Conservation (phyloP, 78 protist genomes). For the Protostelium mycophagum region DNA sequence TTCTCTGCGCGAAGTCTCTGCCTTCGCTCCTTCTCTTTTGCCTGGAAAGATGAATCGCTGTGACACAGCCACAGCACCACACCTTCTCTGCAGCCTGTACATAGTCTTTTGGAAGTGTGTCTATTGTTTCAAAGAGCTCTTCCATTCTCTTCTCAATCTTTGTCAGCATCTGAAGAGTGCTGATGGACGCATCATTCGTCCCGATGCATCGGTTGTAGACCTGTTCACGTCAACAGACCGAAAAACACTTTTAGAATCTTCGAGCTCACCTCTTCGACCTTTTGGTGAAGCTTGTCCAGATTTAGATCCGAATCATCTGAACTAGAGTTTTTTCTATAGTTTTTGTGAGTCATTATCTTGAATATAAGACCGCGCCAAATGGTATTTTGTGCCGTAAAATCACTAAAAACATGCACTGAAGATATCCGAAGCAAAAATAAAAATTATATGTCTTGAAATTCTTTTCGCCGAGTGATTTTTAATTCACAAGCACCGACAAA, state of each 20-base stretch:
- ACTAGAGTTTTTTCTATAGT: background rate
- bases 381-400: too few species aligned
- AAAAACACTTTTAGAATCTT: background rate
- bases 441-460: too few species aligned
- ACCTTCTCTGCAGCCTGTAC: background rate
- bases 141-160: background rate
- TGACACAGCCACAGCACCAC: background rate
- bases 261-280: conserved; percentile 3
- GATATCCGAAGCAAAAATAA: too few species aligned
- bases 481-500: too few species aligned
- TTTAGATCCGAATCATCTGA: background rate
- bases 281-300: background rate
- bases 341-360: background rate
- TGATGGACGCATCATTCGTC: background rate
- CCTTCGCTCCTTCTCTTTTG: background rate
- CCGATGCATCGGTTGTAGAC: too few species aligned
- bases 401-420: too few species aligned
- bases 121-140: background rate
- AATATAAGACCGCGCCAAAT: too few species aligned
- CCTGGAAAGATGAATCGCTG: background rate
- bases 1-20: background rate
- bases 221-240: too few species aligned
- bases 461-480: too few species aligned
- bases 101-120: background rate
- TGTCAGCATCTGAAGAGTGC: background rate